Base-by-base conservation (phyloP, 331 rosid genomes). In the Telfairia occidentalis region DNA sequence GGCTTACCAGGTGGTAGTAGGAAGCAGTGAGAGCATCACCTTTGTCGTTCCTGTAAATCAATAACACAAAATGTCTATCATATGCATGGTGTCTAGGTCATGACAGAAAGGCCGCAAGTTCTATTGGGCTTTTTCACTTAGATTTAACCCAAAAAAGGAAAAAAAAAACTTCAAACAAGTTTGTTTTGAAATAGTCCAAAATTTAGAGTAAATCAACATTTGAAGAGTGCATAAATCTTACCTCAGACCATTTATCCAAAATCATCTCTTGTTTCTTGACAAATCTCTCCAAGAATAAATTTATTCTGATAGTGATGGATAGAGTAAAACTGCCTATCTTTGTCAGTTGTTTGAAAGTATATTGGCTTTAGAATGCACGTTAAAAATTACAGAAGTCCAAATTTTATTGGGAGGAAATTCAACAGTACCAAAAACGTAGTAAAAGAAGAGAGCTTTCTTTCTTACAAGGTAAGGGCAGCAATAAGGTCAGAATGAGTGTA, bases 401-500 rank as follows among this genome's bases (percentile, higher is more conserved):
- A 1, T 40, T 40, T 11, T 38, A 24, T 11, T 38, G 52, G 34
- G 29, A 65, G 5, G 50, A 19, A 69, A 60, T 32, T 30, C 37
- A 32, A 61, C 24, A 15, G 23, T 1, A 45, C 49, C 0, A 43
- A 16, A 43, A 69, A 7, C 26, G 52, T 38, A 12, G 73, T 6
- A 26, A 3, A 63, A 65, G n/a, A n/a, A 16, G 30, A 52, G 21
- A 43, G 57, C 4, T 3, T 67, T 57, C 13, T 43, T 55, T 71
- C 98, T 91, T 84, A 94, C 98, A 91, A 57, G n/a, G 84, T 85
- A 73, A 94, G 89, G 71, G 98, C 85, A 4, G 96, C 96, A 80
- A 89, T 84, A 57, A 94, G 90, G 48, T 89, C 98, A 28, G 97
- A 78, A 34, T 84, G 90, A 48, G 81, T 87, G 83, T 85, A 76